Conservation (phyloP, 768 basidiomycete species). For the Termitomyces eurrhizus region DNA sequence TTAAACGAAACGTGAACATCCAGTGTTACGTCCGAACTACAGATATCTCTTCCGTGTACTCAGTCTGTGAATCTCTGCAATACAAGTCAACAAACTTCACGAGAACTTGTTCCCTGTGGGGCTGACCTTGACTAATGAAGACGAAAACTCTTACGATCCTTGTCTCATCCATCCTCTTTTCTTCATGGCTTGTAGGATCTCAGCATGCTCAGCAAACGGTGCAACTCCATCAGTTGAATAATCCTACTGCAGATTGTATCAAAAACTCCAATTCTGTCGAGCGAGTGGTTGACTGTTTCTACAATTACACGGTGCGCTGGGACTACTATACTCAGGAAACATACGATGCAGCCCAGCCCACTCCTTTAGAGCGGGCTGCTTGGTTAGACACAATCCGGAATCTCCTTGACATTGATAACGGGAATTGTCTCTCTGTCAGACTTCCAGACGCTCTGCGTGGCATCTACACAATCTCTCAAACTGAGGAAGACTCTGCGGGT, state of each 20-base stretch:
- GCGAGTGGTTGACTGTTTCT: slow-evolving; percentile 24
- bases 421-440: slow-evolving; percentile 25
- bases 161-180: background rate
- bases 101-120: background rate
- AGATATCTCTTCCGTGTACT: too few species aligned
- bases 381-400: slow-evolving; percentile 23
- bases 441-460: slow-evolving; percentile 25
- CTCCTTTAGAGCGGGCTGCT: slow-evolving; percentile 18
- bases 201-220: background rate
- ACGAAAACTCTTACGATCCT: background rate
- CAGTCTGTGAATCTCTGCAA: too few species aligned
- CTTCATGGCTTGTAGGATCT: background rate
- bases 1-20: too few species aligned
- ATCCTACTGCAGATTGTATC: slow-evolving; percentile 7
- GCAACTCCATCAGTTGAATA: background rate
- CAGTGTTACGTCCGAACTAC: too few species aligned
- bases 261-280: slow-evolving; percentile 5
- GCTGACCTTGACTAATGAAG: background rate
- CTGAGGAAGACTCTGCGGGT: slow-evolving; percentile 18
- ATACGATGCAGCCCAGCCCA: slow-evolving; percentile 32
- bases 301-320: slow-evolving; percentile 26
- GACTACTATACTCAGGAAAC: slow-evolving; percentile 24
- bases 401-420: slow-evolving; percentile 25
- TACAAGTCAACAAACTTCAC: too few species aligned
- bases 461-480: slow-evolving; percentile 25